Evolutionary conservation across 179 eudicot genomes (phyloP).

Genomic region (Vitellaria paradoxa): DNA sequence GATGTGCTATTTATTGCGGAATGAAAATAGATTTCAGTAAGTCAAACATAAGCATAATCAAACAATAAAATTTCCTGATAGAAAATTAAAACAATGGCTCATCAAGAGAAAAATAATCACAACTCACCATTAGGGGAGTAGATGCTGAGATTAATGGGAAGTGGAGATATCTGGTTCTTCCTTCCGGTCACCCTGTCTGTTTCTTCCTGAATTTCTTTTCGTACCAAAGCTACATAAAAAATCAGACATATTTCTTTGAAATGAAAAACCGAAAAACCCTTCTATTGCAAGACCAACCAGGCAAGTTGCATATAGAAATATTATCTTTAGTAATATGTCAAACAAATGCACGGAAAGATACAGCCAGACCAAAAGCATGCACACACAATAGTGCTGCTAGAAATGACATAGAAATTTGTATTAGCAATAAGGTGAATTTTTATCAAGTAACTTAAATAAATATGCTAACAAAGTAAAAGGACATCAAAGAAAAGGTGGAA

Average conservation of each 20-base stretch:
- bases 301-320: background rate
- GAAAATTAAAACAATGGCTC: background rate
- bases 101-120: background rate
- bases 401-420: background rate
- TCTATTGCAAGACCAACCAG: background rate
- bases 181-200: conserved; percentile 62
- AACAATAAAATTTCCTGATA: background rate
- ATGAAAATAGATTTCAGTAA: background rate
- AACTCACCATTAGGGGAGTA: conserved; percentile 56
- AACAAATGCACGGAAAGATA: background rate
- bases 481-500: background rate
- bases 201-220: conserved; percentile 63
- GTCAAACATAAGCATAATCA: background rate
- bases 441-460: background rate
- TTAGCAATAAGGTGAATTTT: background rate
- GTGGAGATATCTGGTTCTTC: conserved; percentile 49
- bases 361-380: background rate
- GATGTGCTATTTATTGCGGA: background rate
- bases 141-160: conserved; percentile 65
- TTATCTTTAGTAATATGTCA: background rate
- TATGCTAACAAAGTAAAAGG: background rate
- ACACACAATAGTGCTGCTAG: background rate
- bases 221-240: conserved; percentile 48
- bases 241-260: background rate
- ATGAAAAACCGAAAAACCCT: background rate